Base-by-base conservation (phyloP, 108 stramenopile genomes). In the Nitzschia inconspicua region DNA sequence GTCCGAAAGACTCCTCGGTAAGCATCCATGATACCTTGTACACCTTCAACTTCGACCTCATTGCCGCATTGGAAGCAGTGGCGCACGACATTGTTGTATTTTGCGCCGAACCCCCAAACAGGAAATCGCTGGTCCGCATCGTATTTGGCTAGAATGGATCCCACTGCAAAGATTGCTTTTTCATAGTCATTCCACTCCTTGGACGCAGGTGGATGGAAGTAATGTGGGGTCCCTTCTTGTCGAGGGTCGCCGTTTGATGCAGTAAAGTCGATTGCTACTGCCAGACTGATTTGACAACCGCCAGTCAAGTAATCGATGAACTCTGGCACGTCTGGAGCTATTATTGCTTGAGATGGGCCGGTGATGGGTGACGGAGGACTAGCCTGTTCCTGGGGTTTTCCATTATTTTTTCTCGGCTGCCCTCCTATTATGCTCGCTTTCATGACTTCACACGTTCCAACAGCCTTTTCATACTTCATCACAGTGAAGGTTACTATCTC, bases 71-170 rank as follows among this genome's bases (percentile, higher is more conserved):
- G 88, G 61, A 93, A 93, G 50, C 85, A 86, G 56, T 93, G 87
- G 23, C 85, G 67, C 16, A 88, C 84, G n/a, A 79, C 73, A 28
- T 84, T 81, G 48, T 82, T 87, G 70, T 92, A 85, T 66, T 95
- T 95, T n/a, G 93, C 95, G 13, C 97, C 97, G 66, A 97, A 97
- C 20, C 97, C 97, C 76, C 77, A 94, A 0, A 97, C 85, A 28
- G 88, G 87, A 60, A 94, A 90, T 40, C 57, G 66, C 47, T 94
- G 85, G 71, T 97, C 91, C 0, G 73, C 72, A 79, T 97, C 96
- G 59, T 93, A 96, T 46, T 85, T 84, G 34, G 80, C 80, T 13
- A 94, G 55, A 58, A 89, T 86, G 16, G 76, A 71, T 41, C 88
- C 85, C 5, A 92, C 81, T 1, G 77, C 79, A 34, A 77, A 72